Percentiles rank a stretch among this genome's conserved stretches.
Conservation (phyloP, 2,329 filamentous ascomycete species). For the Paradendryphiella salina region DNA sequence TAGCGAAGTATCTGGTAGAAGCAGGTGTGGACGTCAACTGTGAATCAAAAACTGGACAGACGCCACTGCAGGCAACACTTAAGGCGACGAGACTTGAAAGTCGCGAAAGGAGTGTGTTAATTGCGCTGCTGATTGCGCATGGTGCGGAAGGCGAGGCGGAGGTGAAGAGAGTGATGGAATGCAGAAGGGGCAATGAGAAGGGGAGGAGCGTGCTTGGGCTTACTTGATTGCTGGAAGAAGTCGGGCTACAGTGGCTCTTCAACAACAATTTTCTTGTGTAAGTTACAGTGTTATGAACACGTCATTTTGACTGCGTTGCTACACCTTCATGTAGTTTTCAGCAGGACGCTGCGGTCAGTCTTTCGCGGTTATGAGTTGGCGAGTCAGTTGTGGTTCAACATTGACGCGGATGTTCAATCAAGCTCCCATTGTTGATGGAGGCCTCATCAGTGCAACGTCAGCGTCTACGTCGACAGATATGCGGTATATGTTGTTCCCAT, state of each 20-base stretch:
- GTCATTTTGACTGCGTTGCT: neutral
- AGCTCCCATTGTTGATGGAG: too few species aligned
- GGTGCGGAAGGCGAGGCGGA: slow-evolving; percentile 33
- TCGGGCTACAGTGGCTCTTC: neutral
- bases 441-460: too few species aligned
- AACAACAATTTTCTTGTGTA: neutral
- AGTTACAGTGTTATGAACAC: neutral
- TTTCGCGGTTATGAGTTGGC: neutral
- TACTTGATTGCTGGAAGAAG: slow-evolving; percentile 3
- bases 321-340: neutral
- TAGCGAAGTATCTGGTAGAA: slow-evolving; percentile 36
- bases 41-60: slow-evolving; percentile 25
- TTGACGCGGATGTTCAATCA: too few species aligned
- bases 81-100: slow-evolving; percentile 26
- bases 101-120: slow-evolving; percentile 34
- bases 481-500: too few species aligned
- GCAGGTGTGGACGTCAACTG: slow-evolving; percentile 40
- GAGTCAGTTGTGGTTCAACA: neutral
- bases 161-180: slow-evolving; percentile 17
- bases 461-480: too few species aligned
- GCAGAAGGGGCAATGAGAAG: slow-evolving; percentile 26
- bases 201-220: slow-evolving; percentile 28
- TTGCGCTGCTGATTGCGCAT: slow-evolving; percentile 34
- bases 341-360: neutral
- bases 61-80: slow-evolving; percentile 32